Conservation (phyloP, 345 rosid species). For the Hevea brasiliensis region DNA sequence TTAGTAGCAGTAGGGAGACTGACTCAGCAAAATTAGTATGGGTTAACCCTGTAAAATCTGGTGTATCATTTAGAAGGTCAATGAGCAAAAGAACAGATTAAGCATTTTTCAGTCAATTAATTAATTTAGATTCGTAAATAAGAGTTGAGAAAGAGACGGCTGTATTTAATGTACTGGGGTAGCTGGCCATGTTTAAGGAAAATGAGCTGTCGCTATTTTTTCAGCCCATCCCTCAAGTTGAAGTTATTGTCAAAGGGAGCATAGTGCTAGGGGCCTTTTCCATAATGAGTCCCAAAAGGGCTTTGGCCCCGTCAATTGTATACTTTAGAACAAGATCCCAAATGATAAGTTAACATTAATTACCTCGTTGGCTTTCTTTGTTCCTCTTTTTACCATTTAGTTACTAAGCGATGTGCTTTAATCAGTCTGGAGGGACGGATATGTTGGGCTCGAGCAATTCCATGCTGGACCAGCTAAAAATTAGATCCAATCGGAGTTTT, state of each 20-base stretch:
- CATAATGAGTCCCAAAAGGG: conserved; percentile 2
- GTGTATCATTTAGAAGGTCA: conserved; percentile 40
- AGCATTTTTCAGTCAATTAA: conserved; percentile 13
- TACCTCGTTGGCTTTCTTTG: no score
- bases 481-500: no score
- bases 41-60: conserved; percentile 43
- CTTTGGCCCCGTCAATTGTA: not conserved
- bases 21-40: conserved; percentile 37
- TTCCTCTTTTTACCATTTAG: no score
- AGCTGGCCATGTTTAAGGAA: conserved; percentile 25
- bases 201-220: conserved; percentile 36
- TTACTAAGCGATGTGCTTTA: no score
- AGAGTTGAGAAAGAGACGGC: conserved; percentile 19
- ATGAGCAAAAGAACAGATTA: conserved; percentile 31
- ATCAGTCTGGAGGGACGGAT: no score
- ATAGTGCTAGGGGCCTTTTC: not conserved
- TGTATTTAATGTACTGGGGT: conserved; percentile 32
- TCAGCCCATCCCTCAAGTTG: not conserved
- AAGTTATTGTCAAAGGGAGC: not conserved
- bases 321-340: not conserved
- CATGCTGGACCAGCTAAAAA: no score
- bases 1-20: conserved; percentile 43
- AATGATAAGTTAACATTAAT: not conserved
- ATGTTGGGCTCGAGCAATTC: no score
- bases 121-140: conserved; percentile 35